Evolutionary conservation across 805 yeast species (phyloP).

Genomic region (Crinitomyces ghanaensis): DNA sequence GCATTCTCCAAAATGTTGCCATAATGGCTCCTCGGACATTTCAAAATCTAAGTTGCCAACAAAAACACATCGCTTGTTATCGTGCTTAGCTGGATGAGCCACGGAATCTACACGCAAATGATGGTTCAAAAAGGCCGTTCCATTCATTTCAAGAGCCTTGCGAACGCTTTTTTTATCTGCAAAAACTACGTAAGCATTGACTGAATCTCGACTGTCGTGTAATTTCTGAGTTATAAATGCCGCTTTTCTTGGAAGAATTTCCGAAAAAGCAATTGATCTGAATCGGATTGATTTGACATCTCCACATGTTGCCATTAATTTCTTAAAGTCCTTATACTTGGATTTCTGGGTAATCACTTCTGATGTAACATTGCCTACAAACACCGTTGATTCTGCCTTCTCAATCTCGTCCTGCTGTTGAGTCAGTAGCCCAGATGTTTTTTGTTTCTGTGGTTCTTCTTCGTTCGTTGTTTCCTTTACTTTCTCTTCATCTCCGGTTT

Average conservation of each 20-base stretch:
- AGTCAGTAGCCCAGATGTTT: slow-evolving; percentile 1
- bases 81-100: slow-evolving; percentile 82
- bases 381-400: slow-evolving; percentile 75
- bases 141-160: slow-evolving; percentile 46
- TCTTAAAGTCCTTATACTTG: slow-evolving; percentile 52
- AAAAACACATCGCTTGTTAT: slow-evolving; percentile 71
- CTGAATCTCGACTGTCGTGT: slow-evolving; percentile 64
- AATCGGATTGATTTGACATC: slow-evolving; percentile 68
- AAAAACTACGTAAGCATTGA: slow-evolving; percentile 84
- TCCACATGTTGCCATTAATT: slow-evolving; percentile 39
- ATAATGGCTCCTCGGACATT: slow-evolving; percentile 78
- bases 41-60: slow-evolving; percentile 93
- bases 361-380: slow-evolving; percentile 75
- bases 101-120: slow-evolving; percentile 89
- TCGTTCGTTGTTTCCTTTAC: slow-evolving; percentile 16
- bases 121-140: slow-evolving; percentile 50
- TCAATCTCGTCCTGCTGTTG: slow-evolving; percentile 41
- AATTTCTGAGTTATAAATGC: slow-evolving; percentile 75
- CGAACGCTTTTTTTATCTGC: slow-evolving; percentile 35
- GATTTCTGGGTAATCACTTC: slow-evolving; percentile 53
- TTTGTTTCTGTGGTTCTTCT: slow-evolving; percentile 20
- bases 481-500: slow-evolving; percentile 19
- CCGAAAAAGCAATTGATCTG: slow-evolving; percentile 83
- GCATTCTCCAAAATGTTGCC: slow-evolving; percentile 61
- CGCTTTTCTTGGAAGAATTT: slow-evolving; percentile 80